Conservation (phyloP, 192 early-diverging fungal species). For the Dissophora globulifera region DNA sequence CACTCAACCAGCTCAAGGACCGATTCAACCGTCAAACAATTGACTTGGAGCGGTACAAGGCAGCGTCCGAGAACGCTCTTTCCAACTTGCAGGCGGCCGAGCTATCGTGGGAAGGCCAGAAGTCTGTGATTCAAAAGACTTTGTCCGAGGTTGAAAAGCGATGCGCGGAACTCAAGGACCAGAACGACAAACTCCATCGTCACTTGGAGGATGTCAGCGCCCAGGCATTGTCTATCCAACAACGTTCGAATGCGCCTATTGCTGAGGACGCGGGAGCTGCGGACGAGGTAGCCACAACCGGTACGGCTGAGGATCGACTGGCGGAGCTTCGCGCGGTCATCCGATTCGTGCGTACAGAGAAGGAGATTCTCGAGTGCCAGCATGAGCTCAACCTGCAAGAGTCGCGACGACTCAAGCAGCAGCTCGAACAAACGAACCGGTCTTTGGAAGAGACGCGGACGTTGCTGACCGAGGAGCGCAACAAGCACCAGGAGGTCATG, state of each 20-base stretch:
- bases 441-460: slow-evolving; percentile 74
- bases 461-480: slow-evolving; percentile 63
- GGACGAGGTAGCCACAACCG: slow-evolving; percentile 16
- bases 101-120: slow-evolving; percentile 58
- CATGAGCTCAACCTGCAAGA: slow-evolving; percentile 75
- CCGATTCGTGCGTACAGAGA: slow-evolving; percentile 75
- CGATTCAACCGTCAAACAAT: slow-evolving; percentile 28
- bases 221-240: slow-evolving; percentile 54
- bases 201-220: slow-evolving; percentile 74
- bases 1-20: slow-evolving; percentile 45
- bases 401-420: slow-evolving; percentile 69
- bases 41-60: slow-evolving; percentile 35
- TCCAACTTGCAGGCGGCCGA: slow-evolving; percentile 55
- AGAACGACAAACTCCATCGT: slow-evolving; percentile 79
- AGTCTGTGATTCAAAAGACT: slow-evolving; percentile 51
- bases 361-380: slow-evolving; percentile 76
- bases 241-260: slow-evolving; percentile 26
- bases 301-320: slow-evolving; percentile 19
- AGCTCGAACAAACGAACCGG: slow-evolving; percentile 69
- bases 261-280: slow-evolving; percentile 11
- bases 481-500: slow-evolving; percentile 52
- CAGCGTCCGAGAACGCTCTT: slow-evolving; percentile 57
- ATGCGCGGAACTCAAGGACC: slow-evolving; percentile 64
- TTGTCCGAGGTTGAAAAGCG: slow-evolving; percentile 59
- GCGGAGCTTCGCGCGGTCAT: slow-evolving; percentile 69